Base-by-base conservation (phyloP, 768 basidiomycete genomes). In the Tremella yokohamensis region DNA sequence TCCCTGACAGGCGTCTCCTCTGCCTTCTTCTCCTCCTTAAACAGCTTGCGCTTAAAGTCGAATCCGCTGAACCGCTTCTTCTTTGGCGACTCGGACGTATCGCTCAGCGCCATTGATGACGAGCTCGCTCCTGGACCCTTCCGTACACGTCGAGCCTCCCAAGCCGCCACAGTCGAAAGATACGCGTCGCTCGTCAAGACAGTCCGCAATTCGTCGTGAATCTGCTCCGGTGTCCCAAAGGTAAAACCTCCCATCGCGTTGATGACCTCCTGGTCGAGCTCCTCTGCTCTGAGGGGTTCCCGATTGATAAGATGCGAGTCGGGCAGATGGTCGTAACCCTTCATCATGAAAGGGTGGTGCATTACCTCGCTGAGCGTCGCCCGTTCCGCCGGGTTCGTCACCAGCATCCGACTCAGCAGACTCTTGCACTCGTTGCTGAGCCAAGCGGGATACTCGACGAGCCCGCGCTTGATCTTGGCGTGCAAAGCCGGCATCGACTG, bases 401-500 rank as follows among this genome's bases (percentile, higher is more conserved):
- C 93, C 39, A 99, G 84, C 92, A 99, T 98, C 19, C 93, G 84
- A 2, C 88, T 88, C 12, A 99, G 81, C 2, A 98, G 79, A 65
- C 89, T 85, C 74, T 96, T 97, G 81, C 96, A 98, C 78, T 99
- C 96, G 63, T 88, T 84, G 66, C 88, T 92, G 15, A 98, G 80
- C 96, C 96, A 99, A 1, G 89, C 88, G 0, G 94, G 94, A 71
- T 98, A 98, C 71, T 99, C 96, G 29, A 97, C 93, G 40, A 92
- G 79, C 0, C 96, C 94, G 3, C 93, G 85, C 77, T 99, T 99
- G 78, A 99, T 99, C 80, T 98, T 99, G 22, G 96, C 96, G 74
- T 98, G 96, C 53, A 99, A 79, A 0, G 96, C 96, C 1, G 96
- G 94, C 96, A 98, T 99, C 74, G 88, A 92, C 78, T 98, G 91